Evolutionary conservation across 2,329 filamentous ascomycete genomes (phyloP), one percentile per base, ranked within the genome.

Genomic region (Blastomyces gilchristii): DNA sequence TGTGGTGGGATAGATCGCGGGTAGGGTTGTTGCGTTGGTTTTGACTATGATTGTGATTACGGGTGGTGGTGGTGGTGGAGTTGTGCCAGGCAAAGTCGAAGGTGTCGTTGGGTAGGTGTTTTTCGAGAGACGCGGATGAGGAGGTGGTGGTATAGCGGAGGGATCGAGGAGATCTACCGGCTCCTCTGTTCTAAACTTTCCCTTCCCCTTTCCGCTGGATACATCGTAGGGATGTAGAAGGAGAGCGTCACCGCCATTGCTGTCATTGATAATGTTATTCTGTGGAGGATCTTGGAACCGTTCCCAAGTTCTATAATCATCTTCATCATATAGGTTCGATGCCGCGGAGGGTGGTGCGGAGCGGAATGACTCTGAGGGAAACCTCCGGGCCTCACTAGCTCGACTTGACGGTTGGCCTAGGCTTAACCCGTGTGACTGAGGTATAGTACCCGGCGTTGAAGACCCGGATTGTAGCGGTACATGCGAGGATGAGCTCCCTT

Each of bases 51-150:
- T 54, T 52, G 61, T 63, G 31, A 50, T 62, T 62, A 8, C 34
- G 43, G 41, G 62, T 12, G 25, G n/a, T 25, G 22, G 31, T 28
- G 49, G 16, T 60, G 49, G 16, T 61, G 31, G 58, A 62, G 64
- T 18, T 31, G 16, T 71, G 63, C 70, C 70, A 73, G 59, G 65
- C 65, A 7, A 67, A 64, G 59, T 67, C 65, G 63, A 70, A 65
- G 28, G 37, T 45, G 41, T 41, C 54, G 37, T 41, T 22, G 4
- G n/a, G 18, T 43, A 16, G n/a, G 37, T 22, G 7, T 12, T 49
- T 18, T 16, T 7, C 16, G 43, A 31, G 53, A 34, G 31, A 34
- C 31, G 31, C 31, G 31, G 22, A 14, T 16, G 34, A 18, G 37
- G 54, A 4, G 37, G 54, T 16, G 37, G 54, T 11, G n/a, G 60